A percentile compares a stretch with the other conserved stretches of the same genome.
Evolutionary conservation across 768 basidiomycete species (phyloP).

Genomic region (Hypholoma fasciculare): DNA sequence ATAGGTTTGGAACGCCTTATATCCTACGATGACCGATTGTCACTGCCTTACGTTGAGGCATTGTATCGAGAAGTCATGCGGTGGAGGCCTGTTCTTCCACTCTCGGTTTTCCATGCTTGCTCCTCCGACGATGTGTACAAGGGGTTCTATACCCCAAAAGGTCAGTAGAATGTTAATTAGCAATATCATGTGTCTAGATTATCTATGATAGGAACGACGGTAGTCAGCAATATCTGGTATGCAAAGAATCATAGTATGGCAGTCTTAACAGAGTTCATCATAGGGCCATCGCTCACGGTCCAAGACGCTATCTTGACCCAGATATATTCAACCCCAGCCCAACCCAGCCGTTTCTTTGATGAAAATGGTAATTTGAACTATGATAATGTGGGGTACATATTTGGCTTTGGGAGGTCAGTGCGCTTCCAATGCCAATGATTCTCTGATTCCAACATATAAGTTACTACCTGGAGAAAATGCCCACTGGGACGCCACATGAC

Average conservation of each 20-base stretch:
- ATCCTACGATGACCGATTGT: not conserved
- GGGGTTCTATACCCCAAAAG: slow-evolving; percentile 2
- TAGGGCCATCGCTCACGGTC: slow-evolving; percentile 19
- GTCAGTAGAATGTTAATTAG: not conserved
- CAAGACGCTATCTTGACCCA: slow-evolving; percentile 16
- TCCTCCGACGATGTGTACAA: not conserved
- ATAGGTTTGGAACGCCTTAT: not conserved
- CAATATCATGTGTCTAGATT: too few relatives aligned
- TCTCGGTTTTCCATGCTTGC: not conserved
- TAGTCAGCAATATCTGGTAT: slow-evolving; percentile 1
- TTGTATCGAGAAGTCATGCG: not conserved
- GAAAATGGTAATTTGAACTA: not conserved
- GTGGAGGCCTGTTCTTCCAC: not conserved
- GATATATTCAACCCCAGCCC: slow-evolving; percentile 5
- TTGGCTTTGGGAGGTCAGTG: slow-evolving; percentile 1
- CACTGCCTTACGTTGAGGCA: not conserved
- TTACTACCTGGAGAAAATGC: not conserved
- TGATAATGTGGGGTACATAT: not conserved
- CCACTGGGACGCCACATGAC: not conserved
- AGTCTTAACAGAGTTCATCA: too few relatives aligned
- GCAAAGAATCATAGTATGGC: not conserved
- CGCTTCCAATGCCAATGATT: not conserved
- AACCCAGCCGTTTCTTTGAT: not conserved
- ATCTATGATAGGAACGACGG: not conserved
- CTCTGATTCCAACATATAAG: not conserved